Base-by-base conservation (phyloP, 352 stramenopile species). In the Phytopythium ostracodes region DNA sequence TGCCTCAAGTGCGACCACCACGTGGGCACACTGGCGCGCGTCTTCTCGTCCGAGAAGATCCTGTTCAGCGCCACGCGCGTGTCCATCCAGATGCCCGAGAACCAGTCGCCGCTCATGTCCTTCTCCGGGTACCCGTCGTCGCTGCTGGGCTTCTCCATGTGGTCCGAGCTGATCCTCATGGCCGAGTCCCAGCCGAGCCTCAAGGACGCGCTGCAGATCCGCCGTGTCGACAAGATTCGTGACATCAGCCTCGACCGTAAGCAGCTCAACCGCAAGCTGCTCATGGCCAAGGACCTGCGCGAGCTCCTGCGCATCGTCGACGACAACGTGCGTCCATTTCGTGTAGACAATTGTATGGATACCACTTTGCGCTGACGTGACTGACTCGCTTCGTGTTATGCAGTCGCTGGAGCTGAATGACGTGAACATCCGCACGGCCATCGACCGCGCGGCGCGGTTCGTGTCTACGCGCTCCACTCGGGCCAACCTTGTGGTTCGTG, bases 151-250 rank as follows among this genome's bases (percentile, higher is more conserved):
- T 90, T 92, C 64, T 79, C 71, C 1, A 90, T 88, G 80, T 92
- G 83, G 83, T 84, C 80, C 9, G 83, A 92, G 55, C 63, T 92
- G 22, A 84, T 92, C 59, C 64, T 90, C 29, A 92, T 90, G 79
- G 71, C 85, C 5, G 83, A 90, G 54, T 80, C 80, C 43, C 80
- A 92, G 62, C 79, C 83, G 25, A 71, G 75, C 22, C 71, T 92
- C 22, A 90, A 90, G 70, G 66, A 84, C 22, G 59, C 82, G 54
- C 65, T 92, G 20, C 65, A 84, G 63, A 89, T 91, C 64, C 76
- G 73, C 44, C 68, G 80, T 59, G 73, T 91, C 24, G 82, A 91
- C 56, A 82, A 86, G 10, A 88, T 88, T 60, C 73, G 73, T 20
- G 69, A 84, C 14, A 71, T 77, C 49, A 77, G 62, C n/a, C 68